Evolutionary conservation across 495 filamentous ascomycete species (phyloP).

Genomic region (Podospora anserina): DNA sequence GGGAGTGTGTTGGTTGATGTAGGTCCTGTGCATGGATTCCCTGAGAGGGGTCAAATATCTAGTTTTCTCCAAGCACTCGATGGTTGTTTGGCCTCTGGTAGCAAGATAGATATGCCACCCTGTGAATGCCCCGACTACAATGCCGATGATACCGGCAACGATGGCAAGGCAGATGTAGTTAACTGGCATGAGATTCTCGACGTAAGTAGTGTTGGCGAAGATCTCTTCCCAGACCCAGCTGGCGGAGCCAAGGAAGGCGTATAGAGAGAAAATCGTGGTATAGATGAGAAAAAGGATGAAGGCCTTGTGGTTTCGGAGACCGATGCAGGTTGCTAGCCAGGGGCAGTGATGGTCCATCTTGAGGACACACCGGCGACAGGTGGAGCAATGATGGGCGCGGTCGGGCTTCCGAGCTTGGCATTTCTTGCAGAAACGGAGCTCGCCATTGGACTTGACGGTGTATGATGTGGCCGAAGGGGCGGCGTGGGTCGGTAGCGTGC

Average conservation of each 20-base stretch:
- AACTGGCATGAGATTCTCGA: conserved; percentile 74
- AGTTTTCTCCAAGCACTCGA: conserved; percentile 91
- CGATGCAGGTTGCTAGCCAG: conserved; percentile 95
- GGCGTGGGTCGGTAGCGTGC: conserved; percentile 47
- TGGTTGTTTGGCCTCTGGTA: conserved; percentile 77
- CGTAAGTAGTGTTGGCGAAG: conserved; percentile 55
- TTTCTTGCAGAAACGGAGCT: conserved; percentile 91
- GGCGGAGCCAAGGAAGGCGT: conserved; percentile 68
- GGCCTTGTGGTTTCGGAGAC: conserved; percentile 89
- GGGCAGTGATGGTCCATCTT: conserved; percentile 99
- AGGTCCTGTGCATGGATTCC: conserved; percentile 62
- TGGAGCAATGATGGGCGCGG: conserved; percentile 93
- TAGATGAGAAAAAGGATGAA: conserved; percentile 95
- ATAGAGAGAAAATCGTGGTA: conserved; percentile 78
- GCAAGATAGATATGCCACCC: conserved; percentile 89
- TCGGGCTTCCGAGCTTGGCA: conserved; percentile 92
- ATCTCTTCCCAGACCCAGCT: conserved; percentile 81
- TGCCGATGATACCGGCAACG: conserved; percentile 81
- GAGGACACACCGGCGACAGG: conserved; percentile 86
- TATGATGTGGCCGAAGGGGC: conserved; percentile 61
- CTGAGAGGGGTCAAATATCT: conserved; percentile 80
- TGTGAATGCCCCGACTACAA: conserved; percentile 87
- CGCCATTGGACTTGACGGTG: conserved; percentile 87
- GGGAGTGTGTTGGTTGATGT: conserved; percentile 48
- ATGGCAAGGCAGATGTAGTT: conserved; percentile 87